phyloP scores from a whole-genome alignment of 2,329 filamentous ascomycete species.

The Sordariomycetes sp. region DNA sequence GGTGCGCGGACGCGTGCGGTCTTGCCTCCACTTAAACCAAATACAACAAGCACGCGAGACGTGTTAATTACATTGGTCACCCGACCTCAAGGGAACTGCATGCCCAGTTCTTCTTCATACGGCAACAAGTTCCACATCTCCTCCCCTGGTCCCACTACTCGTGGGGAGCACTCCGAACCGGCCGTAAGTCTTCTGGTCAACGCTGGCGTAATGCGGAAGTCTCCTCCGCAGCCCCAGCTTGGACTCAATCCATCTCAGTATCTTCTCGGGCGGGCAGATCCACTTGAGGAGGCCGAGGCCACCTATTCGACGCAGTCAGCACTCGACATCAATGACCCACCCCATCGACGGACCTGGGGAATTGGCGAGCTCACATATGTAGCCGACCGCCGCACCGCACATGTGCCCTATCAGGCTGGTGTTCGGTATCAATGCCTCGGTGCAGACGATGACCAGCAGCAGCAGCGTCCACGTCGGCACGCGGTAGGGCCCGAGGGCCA shows the following conservation, averaged over 20 bases:
- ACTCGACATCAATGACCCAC: not conserved
- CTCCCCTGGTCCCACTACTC: slow-evolving; percentile 11
- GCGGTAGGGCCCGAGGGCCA: slow-evolving; percentile 46
- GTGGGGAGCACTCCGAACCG: slow-evolving; percentile 79
- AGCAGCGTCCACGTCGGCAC: slow-evolving; percentile 90
- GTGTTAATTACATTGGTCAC: too few species aligned
- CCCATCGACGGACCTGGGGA: not conserved
- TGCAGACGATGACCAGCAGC: slow-evolving; percentile 52
- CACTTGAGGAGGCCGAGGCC: slow-evolving; percentile 83
- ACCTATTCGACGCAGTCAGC: slow-evolving; percentile 31
- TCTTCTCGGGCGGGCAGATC: slow-evolving; percentile 78
- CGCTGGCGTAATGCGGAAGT: slow-evolving; percentile 82
- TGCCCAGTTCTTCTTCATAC: not conserved
- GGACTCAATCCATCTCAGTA: slow-evolving; percentile 75
- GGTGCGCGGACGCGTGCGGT: too few species aligned
- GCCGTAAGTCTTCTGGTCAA: slow-evolving; percentile 93
- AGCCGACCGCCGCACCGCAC: slow-evolving; percentile 72
- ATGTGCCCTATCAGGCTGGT: slow-evolving; percentile 80
- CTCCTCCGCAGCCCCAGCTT: slow-evolving; percentile 76
- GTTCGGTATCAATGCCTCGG: slow-evolving; percentile 57
- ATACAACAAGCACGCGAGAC: too few species aligned
- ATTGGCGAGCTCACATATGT: slow-evolving; percentile 53
- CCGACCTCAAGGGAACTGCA: not conserved
- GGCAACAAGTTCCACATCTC: not conserved
- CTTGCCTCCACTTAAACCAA: too few species aligned